Conservation (phyloP, 2,329 filamentous ascomycete genomes). For the Dactylellina leptospora region DNA sequence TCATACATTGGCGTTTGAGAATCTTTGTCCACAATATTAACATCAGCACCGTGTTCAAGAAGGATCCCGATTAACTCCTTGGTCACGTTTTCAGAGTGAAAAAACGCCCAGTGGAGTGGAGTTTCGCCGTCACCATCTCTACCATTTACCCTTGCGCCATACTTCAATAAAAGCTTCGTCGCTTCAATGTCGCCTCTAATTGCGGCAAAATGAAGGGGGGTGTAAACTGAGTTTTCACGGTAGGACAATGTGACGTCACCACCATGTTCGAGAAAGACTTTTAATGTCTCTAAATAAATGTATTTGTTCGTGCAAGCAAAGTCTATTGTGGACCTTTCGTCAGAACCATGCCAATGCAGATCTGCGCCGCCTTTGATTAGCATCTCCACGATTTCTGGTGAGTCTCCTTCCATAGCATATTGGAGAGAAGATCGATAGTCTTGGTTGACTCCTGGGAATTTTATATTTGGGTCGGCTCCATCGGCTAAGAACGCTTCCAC, state of each 20-base stretch:
- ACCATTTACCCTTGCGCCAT: conserved; percentile 2
- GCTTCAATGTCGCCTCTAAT: neutral
- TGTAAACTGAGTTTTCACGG: neutral
- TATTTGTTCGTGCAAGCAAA: neutral
- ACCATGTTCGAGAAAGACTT: neutral
- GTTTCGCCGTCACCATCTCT: neutral
- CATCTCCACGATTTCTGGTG: neutral
- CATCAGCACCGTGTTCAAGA: conserved; percentile 2
- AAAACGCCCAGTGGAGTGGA: conserved; percentile 1
- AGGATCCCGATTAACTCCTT: neutral
- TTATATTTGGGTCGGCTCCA: neutral
- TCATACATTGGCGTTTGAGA: neutral
- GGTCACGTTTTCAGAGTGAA: neutral
- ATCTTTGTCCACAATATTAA: neutral
- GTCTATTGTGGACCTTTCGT: neutral
- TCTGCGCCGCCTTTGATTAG: conserved; percentile 1
- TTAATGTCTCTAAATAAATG: neutral
- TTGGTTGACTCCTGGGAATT: neutral
- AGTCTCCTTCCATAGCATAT: neutral
- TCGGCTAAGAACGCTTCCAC: neutral
- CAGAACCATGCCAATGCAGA: neutral
- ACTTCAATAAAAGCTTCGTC: neutral
- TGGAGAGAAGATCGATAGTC: neutral
- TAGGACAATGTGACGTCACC: neutral
- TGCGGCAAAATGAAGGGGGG: neutral